Evolutionary conservation across 2,329 filamentous ascomycete species (phyloP).

Genomic region (Claviceps purpurea): DNA sequence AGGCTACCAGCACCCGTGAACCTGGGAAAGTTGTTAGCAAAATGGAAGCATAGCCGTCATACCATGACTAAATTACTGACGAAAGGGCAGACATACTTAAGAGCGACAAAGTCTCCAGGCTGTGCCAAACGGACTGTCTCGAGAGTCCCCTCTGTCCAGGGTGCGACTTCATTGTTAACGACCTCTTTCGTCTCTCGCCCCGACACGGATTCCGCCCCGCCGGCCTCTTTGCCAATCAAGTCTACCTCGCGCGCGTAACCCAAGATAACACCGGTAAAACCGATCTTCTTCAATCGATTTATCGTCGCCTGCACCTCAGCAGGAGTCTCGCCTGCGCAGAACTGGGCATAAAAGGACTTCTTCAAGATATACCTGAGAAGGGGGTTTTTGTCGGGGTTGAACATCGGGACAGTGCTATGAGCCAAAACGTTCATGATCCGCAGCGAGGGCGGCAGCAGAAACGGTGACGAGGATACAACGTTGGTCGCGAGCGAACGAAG

Average conservation of each 20-base stretch:
- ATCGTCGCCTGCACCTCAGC: slow-evolving; percentile 56
- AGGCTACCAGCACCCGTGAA: slow-evolving; percentile 74
- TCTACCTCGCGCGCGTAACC: slow-evolving; percentile 77
- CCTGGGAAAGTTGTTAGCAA: slow-evolving; percentile 17
- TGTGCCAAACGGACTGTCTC: slow-evolving; percentile 58
- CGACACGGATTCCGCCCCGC: slow-evolving; percentile 28
- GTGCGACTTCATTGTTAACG: slow-evolving; percentile 46
- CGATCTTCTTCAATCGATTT: slow-evolving; percentile 52
- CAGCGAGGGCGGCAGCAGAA: slow-evolving; percentile 58
- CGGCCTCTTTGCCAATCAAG: slow-evolving; percentile 40
- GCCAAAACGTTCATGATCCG: slow-evolving; percentile 55
- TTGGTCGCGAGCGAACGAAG: slow-evolving; percentile 58
- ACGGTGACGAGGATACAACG: slow-evolving; percentile 53
- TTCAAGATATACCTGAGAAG: slow-evolving; percentile 58
- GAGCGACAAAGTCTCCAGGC: slow-evolving; percentile 48
- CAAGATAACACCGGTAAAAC: slow-evolving; percentile 73
- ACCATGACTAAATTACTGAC: background rate
- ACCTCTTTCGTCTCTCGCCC: slow-evolving; percentile 34
- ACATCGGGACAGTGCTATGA: slow-evolving; percentile 48
- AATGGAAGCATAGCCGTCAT: background rate
- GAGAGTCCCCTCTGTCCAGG: slow-evolving; percentile 63
- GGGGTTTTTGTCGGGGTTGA: slow-evolving; percentile 65
- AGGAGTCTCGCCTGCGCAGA: slow-evolving; percentile 70
- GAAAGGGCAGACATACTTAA: slow-evolving; percentile 36
- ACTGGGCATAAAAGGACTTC: slow-evolving; percentile 79